Evolutionary conservation across 768 basidiomycete genomes (phyloP).

Genomic region (Hygrophoropsis aurantiaca): DNA sequence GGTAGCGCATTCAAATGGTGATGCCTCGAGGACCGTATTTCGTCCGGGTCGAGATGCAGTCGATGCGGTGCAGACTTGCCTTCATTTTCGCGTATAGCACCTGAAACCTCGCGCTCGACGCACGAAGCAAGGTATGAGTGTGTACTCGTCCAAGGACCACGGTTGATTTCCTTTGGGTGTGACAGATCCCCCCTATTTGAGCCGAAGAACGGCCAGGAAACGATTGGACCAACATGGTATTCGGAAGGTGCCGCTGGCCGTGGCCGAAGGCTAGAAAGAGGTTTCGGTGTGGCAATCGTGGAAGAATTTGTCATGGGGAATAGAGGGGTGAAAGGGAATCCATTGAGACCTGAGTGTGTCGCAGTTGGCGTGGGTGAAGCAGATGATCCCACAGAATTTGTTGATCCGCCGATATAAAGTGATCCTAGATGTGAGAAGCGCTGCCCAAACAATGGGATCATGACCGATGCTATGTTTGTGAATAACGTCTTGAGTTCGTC

Average conservation of each 20-base stretch:
- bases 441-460: conserved; percentile 74
- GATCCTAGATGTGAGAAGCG: conserved; percentile 79
- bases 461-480: conserved; percentile 63
- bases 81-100: conserved; percentile 76
- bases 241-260: conserved; percentile 26
- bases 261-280: conserved; percentile 3
- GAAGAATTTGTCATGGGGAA: conserved; percentile 10
- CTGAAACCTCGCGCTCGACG: conserved; percentile 65
- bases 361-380: conserved; percentile 23
- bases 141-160: conserved; percentile 75
- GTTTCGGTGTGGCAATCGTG: conserved; percentile 1
- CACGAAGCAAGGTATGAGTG: conserved; percentile 65
- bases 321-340: conserved; percentile 19
- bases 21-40: conserved; percentile 69
- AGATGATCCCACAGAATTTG: conserved; percentile 1
- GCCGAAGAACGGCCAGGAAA: conserved; percentile 91
- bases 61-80: conserved; percentile 74
- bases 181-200: conserved; percentile 72
- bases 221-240: conserved; percentile 74
- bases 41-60: conserved; percentile 79
- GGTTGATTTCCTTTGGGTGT: conserved; percentile 68
- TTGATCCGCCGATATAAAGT: conserved; percentile 50
- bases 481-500: conserved; percentile 62
- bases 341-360: conserved; percentile 13
- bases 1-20: conserved; percentile 67